A percentile compares a stretch with the other conserved stretches of the same genome.
phyloP scores from a whole-genome alignment of 768 basidiomycete species.

The Peribolospora baueri region DNA sequence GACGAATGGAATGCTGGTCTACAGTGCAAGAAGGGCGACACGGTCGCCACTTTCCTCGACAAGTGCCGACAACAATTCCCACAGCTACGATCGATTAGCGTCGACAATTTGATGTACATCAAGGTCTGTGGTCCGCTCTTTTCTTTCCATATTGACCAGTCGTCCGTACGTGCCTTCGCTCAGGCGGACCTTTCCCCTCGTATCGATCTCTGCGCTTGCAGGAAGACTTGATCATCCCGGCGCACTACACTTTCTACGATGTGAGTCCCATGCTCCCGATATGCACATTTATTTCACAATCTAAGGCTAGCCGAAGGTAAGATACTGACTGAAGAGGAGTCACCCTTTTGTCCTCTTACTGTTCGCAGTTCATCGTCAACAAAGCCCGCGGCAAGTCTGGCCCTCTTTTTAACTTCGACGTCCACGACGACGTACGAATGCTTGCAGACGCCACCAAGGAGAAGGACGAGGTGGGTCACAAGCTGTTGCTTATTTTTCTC shows the following conservation, averaged over 20 bases:
- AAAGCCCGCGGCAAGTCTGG: slow-evolving; percentile 96
- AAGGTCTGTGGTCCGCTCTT: slow-evolving; percentile 26
- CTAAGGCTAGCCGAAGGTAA: background rate
- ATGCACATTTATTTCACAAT: background rate
- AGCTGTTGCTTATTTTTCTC: background rate
- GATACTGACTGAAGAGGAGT: background rate
- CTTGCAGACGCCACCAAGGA: slow-evolving; percentile 84
- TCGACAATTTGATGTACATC: slow-evolving; percentile 96
- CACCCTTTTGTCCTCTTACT: background rate
- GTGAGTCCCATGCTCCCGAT: no score
- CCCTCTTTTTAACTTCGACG: slow-evolving; percentile 93
- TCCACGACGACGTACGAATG: slow-evolving; percentile 90
- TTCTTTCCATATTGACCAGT: background rate
- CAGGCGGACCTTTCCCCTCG: background rate
- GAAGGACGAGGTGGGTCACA: slow-evolving; percentile 57
- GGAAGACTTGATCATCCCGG: slow-evolving; percentile 96
- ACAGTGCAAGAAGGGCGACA: slow-evolving; percentile 93
- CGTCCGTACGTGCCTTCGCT: background rate
- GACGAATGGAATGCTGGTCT: background rate
- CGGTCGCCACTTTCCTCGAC: slow-evolving; percentile 61
- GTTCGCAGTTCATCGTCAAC: slow-evolving; percentile 57
- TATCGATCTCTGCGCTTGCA: slow-evolving; percentile 17
- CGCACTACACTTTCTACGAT: slow-evolving; percentile 96
- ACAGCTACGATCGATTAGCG: slow-evolving; percentile 65
- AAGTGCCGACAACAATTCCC: slow-evolving; percentile 84